Evolutionary conservation across 805 yeast species (phyloP).

Genomic region (Lipomyces yamadae): DNA sequence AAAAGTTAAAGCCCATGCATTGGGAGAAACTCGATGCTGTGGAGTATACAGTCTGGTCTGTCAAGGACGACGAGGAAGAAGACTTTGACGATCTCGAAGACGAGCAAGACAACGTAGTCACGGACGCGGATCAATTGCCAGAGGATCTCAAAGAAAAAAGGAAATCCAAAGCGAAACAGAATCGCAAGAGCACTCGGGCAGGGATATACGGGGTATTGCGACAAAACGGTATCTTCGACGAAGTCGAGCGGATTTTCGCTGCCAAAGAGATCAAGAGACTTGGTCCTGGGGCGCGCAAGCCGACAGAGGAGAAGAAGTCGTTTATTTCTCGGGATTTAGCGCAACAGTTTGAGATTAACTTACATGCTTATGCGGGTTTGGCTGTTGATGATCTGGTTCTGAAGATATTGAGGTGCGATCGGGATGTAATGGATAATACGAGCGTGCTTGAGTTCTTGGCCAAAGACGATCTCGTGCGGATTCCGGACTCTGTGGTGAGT

Average conservation of each 20-base stretch:
- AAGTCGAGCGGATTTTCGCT: slow-evolving; percentile 84
- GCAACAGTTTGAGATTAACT: slow-evolving; percentile 92
- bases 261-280: slow-evolving; percentile 70
- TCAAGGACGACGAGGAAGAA: slow-evolving; percentile 20
- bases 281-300: slow-evolving; percentile 51
- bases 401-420: slow-evolving; percentile 77
- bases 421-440: slow-evolving; percentile 66
- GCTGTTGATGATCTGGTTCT: slow-evolving; percentile 68
- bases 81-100: slow-evolving; percentile 13
- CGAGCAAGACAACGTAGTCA: slow-evolving; percentile 6
- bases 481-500: slow-evolving; percentile 61
- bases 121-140: not conserved
- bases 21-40: slow-evolving; percentile 91
- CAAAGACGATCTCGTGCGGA: slow-evolving; percentile 73
- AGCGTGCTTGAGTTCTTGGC: slow-evolving; percentile 85
- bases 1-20: slow-evolving; percentile 89
- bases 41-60: slow-evolving; percentile 83
- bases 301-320: slow-evolving; percentile 61
- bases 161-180: slow-evolving; percentile 35
- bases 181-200: slow-evolving; percentile 52
- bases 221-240: slow-evolving; percentile 78
- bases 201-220: slow-evolving; percentile 65
- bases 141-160: not conserved
- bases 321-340: slow-evolving; percentile 83
- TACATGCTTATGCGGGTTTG: slow-evolving; percentile 71